phyloP scores from a whole-genome alignment of 2,329 filamentous ascomycete species.

The Aphanocladium album region DNA sequence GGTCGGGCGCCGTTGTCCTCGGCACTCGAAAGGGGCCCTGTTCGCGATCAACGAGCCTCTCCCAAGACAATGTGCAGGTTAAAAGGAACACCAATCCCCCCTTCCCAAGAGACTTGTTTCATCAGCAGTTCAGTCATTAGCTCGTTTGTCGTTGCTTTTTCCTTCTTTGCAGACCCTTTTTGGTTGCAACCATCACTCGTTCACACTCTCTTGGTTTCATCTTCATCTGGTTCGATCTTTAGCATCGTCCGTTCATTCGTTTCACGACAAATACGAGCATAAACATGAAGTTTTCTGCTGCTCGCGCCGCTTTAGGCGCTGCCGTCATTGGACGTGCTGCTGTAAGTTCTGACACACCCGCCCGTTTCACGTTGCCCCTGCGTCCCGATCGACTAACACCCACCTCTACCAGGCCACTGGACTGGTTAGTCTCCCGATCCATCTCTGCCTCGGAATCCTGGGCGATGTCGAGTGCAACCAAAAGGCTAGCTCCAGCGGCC shows the following conservation, averaged over 20 bases:
- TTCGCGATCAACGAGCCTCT: not conserved
- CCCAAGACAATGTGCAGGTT: not conserved
- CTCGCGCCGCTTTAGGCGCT: constrained; percentile 1
- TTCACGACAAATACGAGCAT: not conserved
- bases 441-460: constrained; percentile 4
- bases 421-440: not conserved
- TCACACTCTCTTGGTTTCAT: constrained; percentile 6
- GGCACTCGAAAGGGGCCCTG: not conserved
- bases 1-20: not conserved
- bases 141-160: constrained; percentile 6
- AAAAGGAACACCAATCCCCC: not conserved
- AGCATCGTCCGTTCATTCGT: not conserved
- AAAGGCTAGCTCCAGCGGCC: not conserved
- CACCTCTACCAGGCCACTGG: not conserved
- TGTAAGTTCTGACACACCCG: constrained; percentile 2
- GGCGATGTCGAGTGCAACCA: not conserved
- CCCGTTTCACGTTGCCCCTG: not conserved
- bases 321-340: constrained; percentile 4
- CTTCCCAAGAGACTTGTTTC: not conserved
- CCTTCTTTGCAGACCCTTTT: not conserved
- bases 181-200: not conserved
- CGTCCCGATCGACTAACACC: not conserved
- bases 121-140: constrained; percentile 5
- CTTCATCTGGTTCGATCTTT: not conserved
- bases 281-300: constrained; percentile 6